A percentile compares a stretch with the other conserved stretches of the same genome.
Conservation (phyloP, 2,329 filamentous ascomycete genomes). For the Colletotrichum somersetense region DNA sequence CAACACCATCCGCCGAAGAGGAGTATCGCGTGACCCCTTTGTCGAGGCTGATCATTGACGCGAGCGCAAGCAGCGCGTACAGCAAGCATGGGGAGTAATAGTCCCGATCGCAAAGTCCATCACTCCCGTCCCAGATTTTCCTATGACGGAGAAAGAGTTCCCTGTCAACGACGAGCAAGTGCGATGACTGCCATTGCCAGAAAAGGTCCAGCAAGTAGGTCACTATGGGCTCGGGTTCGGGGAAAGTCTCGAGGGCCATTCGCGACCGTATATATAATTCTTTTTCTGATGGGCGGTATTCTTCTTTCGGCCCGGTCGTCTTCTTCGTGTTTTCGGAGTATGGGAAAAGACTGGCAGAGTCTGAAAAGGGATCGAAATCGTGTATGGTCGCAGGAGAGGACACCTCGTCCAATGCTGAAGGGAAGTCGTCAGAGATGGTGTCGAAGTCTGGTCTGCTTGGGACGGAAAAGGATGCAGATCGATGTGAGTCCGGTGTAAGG, state of each 20-base stretch:
- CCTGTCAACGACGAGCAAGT: slow-evolving; percentile 26
- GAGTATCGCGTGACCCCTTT: slow-evolving; percentile 35
- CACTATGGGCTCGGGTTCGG: slow-evolving; percentile 38
- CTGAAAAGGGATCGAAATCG: slow-evolving; percentile 16
- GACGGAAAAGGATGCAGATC: slow-evolving; percentile 30
- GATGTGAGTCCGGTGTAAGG: neutral
- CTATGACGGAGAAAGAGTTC: slow-evolving; percentile 18
- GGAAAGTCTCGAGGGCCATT: slow-evolving; percentile 4
- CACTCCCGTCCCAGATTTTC: slow-evolving; percentile 27
- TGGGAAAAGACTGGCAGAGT: slow-evolving; percentile 19
- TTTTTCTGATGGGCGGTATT: neutral
- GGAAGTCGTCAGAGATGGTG: neutral
- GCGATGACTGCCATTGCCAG: slow-evolving; percentile 33
- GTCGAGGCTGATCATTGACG: slow-evolving; percentile 36
- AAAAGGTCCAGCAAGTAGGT: slow-evolving; percentile 32
- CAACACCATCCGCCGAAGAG: slow-evolving; percentile 2
- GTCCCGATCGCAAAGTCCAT: neutral
- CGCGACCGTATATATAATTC: neutral
- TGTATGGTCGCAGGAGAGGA: neutral
- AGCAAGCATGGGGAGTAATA: slow-evolving; percentile 20
- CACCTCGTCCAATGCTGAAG: slow-evolving; percentile 14
- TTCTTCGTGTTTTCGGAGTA: slow-evolving; percentile 6
- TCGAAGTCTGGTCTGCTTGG: slow-evolving; percentile 4
- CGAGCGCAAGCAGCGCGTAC: slow-evolving; percentile 27
- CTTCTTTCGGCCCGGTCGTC: neutral